A percentile compares a stretch with the other conserved stretches of the same genome.
phyloP scores from a whole-genome alignment of 768 basidiomycete genomes.

The Trametes cinnabarina region DNA sequence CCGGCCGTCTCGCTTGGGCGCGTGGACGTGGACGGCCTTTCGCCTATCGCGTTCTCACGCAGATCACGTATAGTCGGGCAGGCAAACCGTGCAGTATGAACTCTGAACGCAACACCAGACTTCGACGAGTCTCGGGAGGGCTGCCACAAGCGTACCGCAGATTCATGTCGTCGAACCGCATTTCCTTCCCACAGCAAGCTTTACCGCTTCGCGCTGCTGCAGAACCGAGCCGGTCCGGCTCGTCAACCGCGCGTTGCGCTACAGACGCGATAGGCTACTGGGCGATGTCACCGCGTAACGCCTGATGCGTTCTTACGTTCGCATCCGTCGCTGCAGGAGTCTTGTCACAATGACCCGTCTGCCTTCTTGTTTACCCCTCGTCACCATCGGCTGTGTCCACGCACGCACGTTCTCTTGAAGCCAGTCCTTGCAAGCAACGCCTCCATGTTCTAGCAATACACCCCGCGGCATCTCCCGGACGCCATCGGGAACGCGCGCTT shows the following conservation, averaged over 20 bases:
- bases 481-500: not conserved
- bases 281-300: too few species aligned
- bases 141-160: not conserved
- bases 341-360: conserved; percentile 8
- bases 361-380: not conserved
- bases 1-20: not conserved
- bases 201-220: too few species aligned
- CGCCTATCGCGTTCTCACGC: conserved; percentile 13
- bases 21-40: conserved; percentile 4
- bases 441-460: too few species aligned
- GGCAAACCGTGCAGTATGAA: not conserved
- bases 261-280: too few species aligned
- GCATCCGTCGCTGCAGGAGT: conserved; percentile 3
- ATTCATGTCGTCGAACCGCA: not conserved
- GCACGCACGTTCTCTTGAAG: not conserved
- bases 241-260: too few species aligned
- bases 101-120: too few species aligned
- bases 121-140: too few species aligned
- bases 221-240: too few species aligned
- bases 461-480: not conserved
- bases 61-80: not conserved
- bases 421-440: too few species aligned
- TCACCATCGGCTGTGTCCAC: not conserved
- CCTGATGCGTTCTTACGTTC: too few species aligned
- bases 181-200: not conserved